Base-by-base conservation (phyloP, 306 rosid species). In the Gillenia trifoliata region DNA sequence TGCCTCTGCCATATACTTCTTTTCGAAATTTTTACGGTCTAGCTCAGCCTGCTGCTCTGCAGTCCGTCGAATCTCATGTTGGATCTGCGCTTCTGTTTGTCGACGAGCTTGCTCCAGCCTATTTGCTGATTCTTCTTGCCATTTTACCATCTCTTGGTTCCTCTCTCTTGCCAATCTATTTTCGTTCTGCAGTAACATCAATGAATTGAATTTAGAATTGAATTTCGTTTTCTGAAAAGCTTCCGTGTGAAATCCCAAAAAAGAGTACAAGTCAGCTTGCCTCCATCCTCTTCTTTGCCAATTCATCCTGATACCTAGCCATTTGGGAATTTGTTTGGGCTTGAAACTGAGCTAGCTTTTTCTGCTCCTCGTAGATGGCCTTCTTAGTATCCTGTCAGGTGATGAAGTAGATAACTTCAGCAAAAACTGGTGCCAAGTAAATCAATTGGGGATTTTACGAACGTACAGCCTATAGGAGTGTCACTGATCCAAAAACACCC, bases 241-340 rank as follows among this genome's bases (percentile, higher is more conserved):
- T 38, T 38, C 36, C 6, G 38, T 63, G 49, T 59, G 77, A 68
- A 71, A 40, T 45, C 45, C 40, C n/a, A 20, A 57, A 72, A 57
- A 74, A 8, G n/a, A 26, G 49, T 68, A 50, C 56, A 77, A 77
- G 77, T 67, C 61, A 77, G 45, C 82, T 56, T 71, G 81, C 97
- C 95, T 94, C 96, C 98, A 92, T 92, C 82, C 97, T 90, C 88
- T 84, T 90, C 88, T 92, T 92, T 52, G 96, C 88, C 80, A 95
- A 75, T 54, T 95, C 99, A 74, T 95, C 98, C 68, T 89, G 95
- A 68, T 92, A 95, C 52, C 88, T 90, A 77, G 98, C 98, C 92
- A 92, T 84, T 55, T 95, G 98, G 49, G 96, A 89, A 81, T 95
- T 95, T 25, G 90, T 87, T 81, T 95, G 98, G 26, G 95, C 98